Base-by-base conservation (phyloP, 192 early-diverging fungal species). In the Gaertneriomyces semiglobifer region DNA sequence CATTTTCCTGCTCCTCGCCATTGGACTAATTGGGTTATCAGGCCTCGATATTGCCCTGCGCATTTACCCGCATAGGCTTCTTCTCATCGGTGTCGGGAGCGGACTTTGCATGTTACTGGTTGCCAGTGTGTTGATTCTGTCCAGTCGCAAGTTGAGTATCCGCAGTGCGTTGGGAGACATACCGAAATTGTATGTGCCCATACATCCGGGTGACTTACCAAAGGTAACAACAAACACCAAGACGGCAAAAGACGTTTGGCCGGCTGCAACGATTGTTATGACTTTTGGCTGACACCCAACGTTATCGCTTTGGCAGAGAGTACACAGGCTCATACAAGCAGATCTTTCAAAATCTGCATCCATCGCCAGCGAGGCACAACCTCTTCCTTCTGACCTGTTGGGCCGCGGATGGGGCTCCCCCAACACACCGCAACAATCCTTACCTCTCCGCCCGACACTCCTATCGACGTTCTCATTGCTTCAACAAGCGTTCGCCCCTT, bases 111-210 rank as follows among this genome's bases (percentile, higher is more conserved):
- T 63, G 47, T 42, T 64, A 18, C 56, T 63, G 47, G 54, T 67
- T 7, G 67, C 48, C 10, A 48, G 62, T n/a, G 33, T 77, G 41
- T 53, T 77, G 1, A 69, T 77, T 44, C 18, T 73, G 8, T 68
- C 66, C 2, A 62, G 71, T 6, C 50, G 75, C 11, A 69, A 64
- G n/a, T 16, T 77, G 5, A 53, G 71, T 14, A 59, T 53, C 25
- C 65, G 66, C 20, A 40, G 56, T 2, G 70, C 75, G 4, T 50
- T 77, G 5, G 53, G 58, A 4, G 71, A 73, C 50, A 72, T 73
- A 16, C 75, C 75, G 10, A 77, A 77, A 46, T 44, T 72, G 5
- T 77, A 72, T 56, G 60, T 77, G 2, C 75, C 75, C 16, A 77
- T 77, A 66, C 72, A 77, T 62, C 71, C 56, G 8, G 59, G 65